A percentile compares a stretch with the other conserved stretches of the same genome.
These are phyloP conservation scores for Pseudogymnoascus sp. DNA, from an alignment of 2,329 filamentous ascomycete genomes.

Conservation along the genomic window DNA sequence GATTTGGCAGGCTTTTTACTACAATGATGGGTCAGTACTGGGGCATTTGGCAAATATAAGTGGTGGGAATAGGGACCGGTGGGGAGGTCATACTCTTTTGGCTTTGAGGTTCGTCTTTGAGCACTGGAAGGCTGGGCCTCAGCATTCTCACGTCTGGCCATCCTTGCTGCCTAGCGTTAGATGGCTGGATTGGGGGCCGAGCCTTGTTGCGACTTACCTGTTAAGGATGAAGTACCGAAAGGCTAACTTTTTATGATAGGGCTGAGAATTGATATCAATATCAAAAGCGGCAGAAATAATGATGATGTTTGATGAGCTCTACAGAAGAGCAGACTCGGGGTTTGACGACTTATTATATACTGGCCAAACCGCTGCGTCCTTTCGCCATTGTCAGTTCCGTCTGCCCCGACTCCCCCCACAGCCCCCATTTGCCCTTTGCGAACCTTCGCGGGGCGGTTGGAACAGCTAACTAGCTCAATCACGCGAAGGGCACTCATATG, in stretches of 20 bases:
- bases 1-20: background rate
- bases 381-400: background rate
- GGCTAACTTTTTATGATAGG: background rate
- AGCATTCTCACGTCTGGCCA: background rate
- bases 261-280: background rate
- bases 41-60: background rate
- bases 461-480: background rate
- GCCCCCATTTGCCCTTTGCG: background rate
- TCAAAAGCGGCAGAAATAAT: background rate
- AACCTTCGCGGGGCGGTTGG: background rate
- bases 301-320: background rate
- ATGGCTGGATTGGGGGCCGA: background rate
- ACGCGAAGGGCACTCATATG: background rate
- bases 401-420: background rate
- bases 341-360: background rate
- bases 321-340: background rate
- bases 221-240: background rate
- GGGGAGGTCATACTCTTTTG: background rate
- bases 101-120: background rate
- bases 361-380: background rate
- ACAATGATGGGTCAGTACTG: background rate
- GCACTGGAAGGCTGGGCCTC: background rate
- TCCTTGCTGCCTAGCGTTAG: background rate
- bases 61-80: background rate
- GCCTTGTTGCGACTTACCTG: background rate